Conservation (phyloP, 164 flowering plant species). For the Santalum album region DNA sequence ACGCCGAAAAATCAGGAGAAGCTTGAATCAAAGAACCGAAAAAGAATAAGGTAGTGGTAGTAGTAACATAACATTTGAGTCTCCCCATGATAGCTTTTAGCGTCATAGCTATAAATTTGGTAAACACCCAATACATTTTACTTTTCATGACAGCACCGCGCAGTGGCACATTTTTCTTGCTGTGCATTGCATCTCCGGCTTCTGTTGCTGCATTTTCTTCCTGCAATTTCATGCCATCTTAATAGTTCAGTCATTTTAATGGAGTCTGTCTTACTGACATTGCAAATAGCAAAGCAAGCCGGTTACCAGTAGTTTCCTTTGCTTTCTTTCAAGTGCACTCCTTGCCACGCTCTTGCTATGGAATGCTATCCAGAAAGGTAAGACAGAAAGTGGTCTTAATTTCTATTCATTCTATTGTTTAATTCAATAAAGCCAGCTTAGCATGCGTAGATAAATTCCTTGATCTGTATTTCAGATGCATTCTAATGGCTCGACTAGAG, state of each 20-base stretch:
- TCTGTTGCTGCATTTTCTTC: background rate
- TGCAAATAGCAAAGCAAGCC: slow-evolving; percentile 23
- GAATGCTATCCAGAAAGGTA: slow-evolving; percentile 57
- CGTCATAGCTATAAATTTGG: background rate
- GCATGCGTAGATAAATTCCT: too few relatives aligned
- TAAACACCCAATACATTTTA: background rate
- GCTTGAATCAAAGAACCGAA: too few relatives aligned
- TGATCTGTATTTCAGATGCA: too few relatives aligned
- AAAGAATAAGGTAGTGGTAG: too few relatives aligned
- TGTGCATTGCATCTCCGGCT: background rate
- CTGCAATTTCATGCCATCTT: background rate
- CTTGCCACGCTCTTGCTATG: slow-evolving; percentile 22
- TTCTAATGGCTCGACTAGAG: too few relatives aligned
- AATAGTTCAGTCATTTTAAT: background rate
- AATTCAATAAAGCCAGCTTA: too few relatives aligned
- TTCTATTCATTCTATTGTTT: background rate
- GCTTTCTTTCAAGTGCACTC: slow-evolving; percentile 21
- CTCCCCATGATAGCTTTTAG: too few relatives aligned
- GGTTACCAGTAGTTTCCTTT: slow-evolving; percentile 27
- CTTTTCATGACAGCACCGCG: background rate
- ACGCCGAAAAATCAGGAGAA: too few relatives aligned
- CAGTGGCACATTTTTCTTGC: background rate
- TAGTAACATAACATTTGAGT: too few relatives aligned
- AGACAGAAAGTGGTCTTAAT: slow-evolving; percentile 1
- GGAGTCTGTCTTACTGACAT: slow-evolving; percentile 3